phyloP scores from a whole-genome alignment of 2,329 filamentous ascomycete species.

The Colletotrichum viniferum region DNA sequence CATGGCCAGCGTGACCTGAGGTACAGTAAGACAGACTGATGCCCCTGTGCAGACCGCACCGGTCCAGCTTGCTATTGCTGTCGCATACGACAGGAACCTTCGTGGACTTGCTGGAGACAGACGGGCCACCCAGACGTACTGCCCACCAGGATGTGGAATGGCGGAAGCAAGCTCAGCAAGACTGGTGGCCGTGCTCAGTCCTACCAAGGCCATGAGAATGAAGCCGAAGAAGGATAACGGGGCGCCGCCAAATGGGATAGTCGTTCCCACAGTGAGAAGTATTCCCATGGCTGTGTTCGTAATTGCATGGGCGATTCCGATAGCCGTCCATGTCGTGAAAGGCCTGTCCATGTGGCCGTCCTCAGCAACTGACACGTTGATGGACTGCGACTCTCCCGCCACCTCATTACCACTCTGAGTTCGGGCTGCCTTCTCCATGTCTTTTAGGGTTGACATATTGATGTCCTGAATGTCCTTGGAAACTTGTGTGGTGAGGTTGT shows the following conservation, averaged over 20 bases:
- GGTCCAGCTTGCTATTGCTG: constrained; percentile 29
- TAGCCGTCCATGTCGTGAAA: constrained; percentile 28
- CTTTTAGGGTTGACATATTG: not conserved
- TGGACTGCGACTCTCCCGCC: not conserved
- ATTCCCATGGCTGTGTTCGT: constrained; percentile 29
- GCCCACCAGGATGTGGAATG: constrained; percentile 32
- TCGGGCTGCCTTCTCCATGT: not conserved
- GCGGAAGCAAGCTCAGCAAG: constrained; percentile 31
- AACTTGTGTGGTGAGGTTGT: not conserved
- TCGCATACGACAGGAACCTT: constrained; percentile 26
- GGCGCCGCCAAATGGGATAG: constrained; percentile 26
- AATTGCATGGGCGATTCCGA: constrained; percentile 29
- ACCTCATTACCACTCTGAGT: not conserved
- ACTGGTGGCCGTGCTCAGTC: constrained; percentile 26
- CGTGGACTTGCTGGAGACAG: constrained; percentile 22
- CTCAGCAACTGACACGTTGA: not conserved
- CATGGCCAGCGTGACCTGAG: constrained; percentile 24
- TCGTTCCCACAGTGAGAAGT: constrained; percentile 25
- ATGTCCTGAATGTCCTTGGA: not conserved
- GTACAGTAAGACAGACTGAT: constrained; percentile 28
- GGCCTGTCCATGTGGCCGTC: constrained; percentile 33
- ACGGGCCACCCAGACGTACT: constrained; percentile 30
- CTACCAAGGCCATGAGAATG: constrained; percentile 26
- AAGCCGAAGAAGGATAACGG: constrained; percentile 31
- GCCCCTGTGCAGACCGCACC: constrained; percentile 28